Evolutionary conservation across 1,284 basidiomycete species (phyloP).

Genomic region (Malassezia cuniculi): DNA sequence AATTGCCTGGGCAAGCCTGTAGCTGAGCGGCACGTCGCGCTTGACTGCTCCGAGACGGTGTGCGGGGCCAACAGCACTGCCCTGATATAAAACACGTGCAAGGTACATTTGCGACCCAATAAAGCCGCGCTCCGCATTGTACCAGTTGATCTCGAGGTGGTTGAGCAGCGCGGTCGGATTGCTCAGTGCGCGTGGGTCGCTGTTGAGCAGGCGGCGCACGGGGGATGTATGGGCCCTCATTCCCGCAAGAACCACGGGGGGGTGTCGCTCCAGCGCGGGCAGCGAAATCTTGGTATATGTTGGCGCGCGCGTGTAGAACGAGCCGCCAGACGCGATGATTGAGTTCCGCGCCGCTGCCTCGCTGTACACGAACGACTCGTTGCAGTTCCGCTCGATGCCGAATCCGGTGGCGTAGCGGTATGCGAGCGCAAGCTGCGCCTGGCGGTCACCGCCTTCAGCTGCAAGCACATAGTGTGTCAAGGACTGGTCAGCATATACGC

Average conservation of each 20-base stretch:
- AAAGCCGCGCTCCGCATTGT: slow-evolving; percentile 28
- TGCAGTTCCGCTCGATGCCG: slow-evolving; percentile 58
- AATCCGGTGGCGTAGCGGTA: slow-evolving; percentile 95
- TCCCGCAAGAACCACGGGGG: too few species aligned
- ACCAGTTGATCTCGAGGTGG: slow-evolving; percentile 55
- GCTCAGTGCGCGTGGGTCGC: slow-evolving; percentile 20
- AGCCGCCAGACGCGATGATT: too few species aligned
- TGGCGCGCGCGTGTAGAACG: too few species aligned
- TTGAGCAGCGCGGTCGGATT: slow-evolving; percentile 52
- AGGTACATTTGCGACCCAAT: slow-evolving; percentile 21
- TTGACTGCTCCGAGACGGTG: slow-evolving; percentile 32
- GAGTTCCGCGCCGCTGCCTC: too few species aligned
- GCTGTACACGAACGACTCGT: slow-evolving; percentile 20
- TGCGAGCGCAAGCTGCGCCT: slow-evolving; percentile 80
- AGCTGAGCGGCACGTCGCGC: slow-evolving; percentile 54
- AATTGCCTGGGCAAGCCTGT: too few species aligned
- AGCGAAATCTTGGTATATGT: too few species aligned
- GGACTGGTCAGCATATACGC: slow-evolving; percentile 54
- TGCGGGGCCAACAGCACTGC: slow-evolving; percentile 32
- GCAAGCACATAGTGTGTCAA: slow-evolving; percentile 86
- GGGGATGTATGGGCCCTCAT: too few species aligned
- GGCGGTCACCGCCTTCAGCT: slow-evolving; percentile 69
- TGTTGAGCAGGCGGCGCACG: slow-evolving; percentile 22
- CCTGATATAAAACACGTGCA: slow-evolving; percentile 35
- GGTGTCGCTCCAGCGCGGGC: too few species aligned